Percentiles rank a stretch among this genome's conserved stretches.
Evolutionary conservation across 495 filamentous ascomycete genomes (phyloP).

Genomic region (Barbatosphaeria neglecta): DNA sequence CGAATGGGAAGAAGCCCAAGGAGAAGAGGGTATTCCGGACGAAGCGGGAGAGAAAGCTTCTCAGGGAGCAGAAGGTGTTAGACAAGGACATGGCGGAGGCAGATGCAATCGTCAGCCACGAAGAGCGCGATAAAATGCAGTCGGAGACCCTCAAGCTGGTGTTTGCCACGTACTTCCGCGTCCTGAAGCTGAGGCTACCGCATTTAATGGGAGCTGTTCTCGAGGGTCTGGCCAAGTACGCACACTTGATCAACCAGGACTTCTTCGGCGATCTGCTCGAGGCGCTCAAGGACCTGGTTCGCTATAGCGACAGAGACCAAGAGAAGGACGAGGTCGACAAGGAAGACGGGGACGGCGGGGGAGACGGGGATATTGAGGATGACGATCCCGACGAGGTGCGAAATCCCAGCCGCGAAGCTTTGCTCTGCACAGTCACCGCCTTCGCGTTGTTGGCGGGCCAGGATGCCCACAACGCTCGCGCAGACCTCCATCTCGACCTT

Average conservation of each 20-base stretch:
- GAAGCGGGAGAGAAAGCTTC: conserved; percentile 41
- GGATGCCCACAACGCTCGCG: conserved; percentile 55
- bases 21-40: conserved; percentile 49
- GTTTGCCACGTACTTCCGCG: conserved; percentile 88
- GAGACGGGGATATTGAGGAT: conserved; percentile 22
- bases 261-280: conserved; percentile 96
- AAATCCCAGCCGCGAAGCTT: conserved; percentile 68
- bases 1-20: conserved; percentile 52
- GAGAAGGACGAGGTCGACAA: conserved; percentile 8
- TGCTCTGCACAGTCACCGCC: conserved; percentile 92
- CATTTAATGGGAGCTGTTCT: conserved; percentile 82
- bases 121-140: conserved; percentile 86
- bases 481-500: conserved; percentile 70
- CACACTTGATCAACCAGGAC: conserved; percentile 93
- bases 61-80: conserved; percentile 72
- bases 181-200: conserved; percentile 67
- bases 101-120: conserved; percentile 78
- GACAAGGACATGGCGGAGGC: conserved; percentile 92
- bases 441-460: conserved; percentile 89
- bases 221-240: conserved; percentile 80
- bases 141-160: conserved; percentile 91
- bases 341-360: conserved; percentile 11
- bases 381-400: conserved; percentile 33
- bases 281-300: conserved; percentile 82
- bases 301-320: conserved; percentile 45